A percentile compares a stretch with the other conserved stretches of the same genome.
Evolutionary conservation across 805 yeast species (phyloP).

Genomic region (Suhomyces faveliae): DNA sequence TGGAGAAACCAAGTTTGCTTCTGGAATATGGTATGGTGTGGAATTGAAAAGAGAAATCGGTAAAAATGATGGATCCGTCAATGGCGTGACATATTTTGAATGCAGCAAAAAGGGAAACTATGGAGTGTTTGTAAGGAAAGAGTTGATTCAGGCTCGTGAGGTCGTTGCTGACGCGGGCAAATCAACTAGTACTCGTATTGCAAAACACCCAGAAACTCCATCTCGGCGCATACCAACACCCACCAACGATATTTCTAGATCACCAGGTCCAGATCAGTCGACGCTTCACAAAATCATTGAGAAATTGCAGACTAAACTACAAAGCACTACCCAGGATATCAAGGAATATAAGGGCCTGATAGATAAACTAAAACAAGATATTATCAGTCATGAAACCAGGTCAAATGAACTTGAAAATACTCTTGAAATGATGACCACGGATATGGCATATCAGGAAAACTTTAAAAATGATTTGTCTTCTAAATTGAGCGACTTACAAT

Average conservation of each 20-base stretch:
- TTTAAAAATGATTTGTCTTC: slow-evolving; percentile 27
- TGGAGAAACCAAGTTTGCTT: slow-evolving; percentile 58
- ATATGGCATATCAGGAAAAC: slow-evolving; percentile 42
- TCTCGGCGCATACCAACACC: neutral
- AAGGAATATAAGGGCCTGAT: slow-evolving; percentile 19
- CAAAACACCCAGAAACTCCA: neutral
- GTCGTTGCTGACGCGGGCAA: neutral
- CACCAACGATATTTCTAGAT: neutral
- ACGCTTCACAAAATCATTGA: slow-evolving; percentile 28
- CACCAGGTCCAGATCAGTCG: slow-evolving; percentile 2
- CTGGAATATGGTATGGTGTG: slow-evolving; percentile 55
- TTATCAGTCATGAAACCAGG: slow-evolving; percentile 5
- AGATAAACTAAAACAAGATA: slow-evolving; percentile 12
- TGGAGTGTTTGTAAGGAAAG: slow-evolving; percentile 53
- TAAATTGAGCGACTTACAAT: slow-evolving; percentile 24
- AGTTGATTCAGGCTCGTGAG: slow-evolving; percentile 19
- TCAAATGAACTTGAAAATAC: slow-evolving; percentile 17
- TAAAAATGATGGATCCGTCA: slow-evolving; percentile 49
- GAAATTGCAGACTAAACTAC: slow-evolving; percentile 47
- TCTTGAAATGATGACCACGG: slow-evolving; percentile 37
- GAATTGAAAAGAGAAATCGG: slow-evolving; percentile 43
- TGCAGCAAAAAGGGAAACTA: slow-evolving; percentile 29
- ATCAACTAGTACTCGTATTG: neutral
- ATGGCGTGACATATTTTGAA: slow-evolving; percentile 44
- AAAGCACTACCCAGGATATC: slow-evolving; percentile 27